These are phyloP conservation scores for Cyclostephanos invisitatus DNA, from an alignment of 108 stramenopile species.

Conservation along the genomic window DNA sequence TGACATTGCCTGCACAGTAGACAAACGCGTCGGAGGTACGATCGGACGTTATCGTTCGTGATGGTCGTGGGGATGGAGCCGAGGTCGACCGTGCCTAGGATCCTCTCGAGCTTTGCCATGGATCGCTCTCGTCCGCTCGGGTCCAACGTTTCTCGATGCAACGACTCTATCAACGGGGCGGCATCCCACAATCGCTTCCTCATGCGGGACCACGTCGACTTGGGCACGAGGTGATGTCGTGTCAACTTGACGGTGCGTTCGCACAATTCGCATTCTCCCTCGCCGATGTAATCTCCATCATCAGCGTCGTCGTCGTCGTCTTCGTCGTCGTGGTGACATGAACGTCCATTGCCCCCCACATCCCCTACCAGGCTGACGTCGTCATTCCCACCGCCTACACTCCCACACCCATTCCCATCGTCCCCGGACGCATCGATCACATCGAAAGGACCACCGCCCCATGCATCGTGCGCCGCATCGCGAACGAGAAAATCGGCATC, in stretches of 20 bases:
- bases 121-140: constrained; percentile 10
- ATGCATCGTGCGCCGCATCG: constrained; percentile 7
- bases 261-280: constrained; percentile 80
- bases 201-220: constrained; percentile 61
- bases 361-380: not conserved
- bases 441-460: constrained; percentile 14
- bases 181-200: constrained; percentile 57
- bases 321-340: too few species aligned
- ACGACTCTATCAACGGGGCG: constrained; percentile 33
- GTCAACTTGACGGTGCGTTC: constrained; percentile 70
- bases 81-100: constrained; percentile 48
- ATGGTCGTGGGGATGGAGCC: constrained; percentile 20
- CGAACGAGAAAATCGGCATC: constrained; percentile 11
- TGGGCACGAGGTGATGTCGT: constrained; percentile 71
- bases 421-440: not conserved
- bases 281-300: constrained; percentile 44
- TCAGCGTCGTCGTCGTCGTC: constrained; percentile 29
- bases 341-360: constrained; percentile 17
- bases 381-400: not conserved
- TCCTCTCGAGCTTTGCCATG: constrained; percentile 27
- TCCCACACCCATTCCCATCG: too few species aligned
- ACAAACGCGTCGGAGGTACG: constrained; percentile 50
- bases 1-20: constrained; percentile 74
- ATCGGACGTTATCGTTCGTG: constrained; percentile 31
- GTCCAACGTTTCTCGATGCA: constrained; percentile 10